These are phyloP conservation scores for Arthrocladium fulminans DNA, from an alignment of 2,329 filamentous ascomycete genomes.

Conservation along the genomic window DNA sequence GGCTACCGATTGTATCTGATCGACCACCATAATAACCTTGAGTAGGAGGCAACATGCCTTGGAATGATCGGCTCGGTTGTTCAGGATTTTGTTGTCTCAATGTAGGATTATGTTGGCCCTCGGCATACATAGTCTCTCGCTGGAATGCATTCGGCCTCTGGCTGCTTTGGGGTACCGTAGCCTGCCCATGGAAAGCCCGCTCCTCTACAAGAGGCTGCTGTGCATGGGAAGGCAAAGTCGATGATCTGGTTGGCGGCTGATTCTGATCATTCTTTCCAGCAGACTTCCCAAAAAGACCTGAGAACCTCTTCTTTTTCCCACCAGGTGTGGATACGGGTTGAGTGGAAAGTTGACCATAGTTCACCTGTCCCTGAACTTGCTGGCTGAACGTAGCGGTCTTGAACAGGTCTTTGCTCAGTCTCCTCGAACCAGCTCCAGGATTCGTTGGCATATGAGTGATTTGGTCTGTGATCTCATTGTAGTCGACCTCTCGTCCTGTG, in stretches of 20 bases:
- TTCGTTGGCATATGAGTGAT: not conserved
- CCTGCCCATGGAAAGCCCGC: not conserved
- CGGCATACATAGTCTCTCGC: not conserved
- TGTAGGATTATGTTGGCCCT: not conserved
- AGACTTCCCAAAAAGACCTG: constrained; percentile 4
- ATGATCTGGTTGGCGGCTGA: not conserved
- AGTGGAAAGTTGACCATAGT: not conserved
- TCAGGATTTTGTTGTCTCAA: not conserved
- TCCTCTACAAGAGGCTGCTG: not conserved
- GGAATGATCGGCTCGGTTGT: not conserved
- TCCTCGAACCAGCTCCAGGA: not conserved
- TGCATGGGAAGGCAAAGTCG: constrained; percentile 6
- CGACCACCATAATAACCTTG: constrained; percentile 4
- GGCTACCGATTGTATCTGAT: not conserved
- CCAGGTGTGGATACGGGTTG: not conserved
- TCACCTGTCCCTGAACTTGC: not conserved
- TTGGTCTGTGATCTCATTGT: not conserved
- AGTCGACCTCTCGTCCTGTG: not conserved
- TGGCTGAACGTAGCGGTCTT: constrained; percentile 2
- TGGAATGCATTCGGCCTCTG: not conserved
- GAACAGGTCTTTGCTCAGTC: constrained; percentile 5
- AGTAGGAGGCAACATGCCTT: constrained; percentile 1
- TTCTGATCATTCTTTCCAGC: not conserved
- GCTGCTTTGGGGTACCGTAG: not conserved
- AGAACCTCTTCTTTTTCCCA: constrained; percentile 9